Evolutionary conservation across 352 stramenopile genomes (phyloP), one percentile per base, ranked within the genome.

Genomic region (Phytophthora fragariae): DNA sequence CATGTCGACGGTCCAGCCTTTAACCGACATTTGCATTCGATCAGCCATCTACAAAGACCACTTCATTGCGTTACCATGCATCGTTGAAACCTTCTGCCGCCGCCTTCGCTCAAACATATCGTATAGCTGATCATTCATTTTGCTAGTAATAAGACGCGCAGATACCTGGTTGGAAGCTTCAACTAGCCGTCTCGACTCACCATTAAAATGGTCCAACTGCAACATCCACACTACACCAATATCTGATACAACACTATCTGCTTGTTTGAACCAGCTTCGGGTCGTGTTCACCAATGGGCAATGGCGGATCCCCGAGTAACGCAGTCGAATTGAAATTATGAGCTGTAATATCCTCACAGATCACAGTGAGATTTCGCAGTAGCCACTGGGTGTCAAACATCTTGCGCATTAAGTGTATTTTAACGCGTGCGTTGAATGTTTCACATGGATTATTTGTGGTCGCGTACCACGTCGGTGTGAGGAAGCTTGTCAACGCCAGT

Each of bases 341-440:
- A 10, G 62, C 54, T 10, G 39, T 69, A 11, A 56, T 53, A 47
- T 57, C 62, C 29, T 69, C 62, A 19, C 7, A 33, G 8, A 61
- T 57, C 24, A 27, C 11, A 63, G 37, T 8, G 49, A 54, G 5
- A 12, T 55, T 68, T n/a, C 33, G 31, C 4, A 60, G 33, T 8
- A 68, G 35, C 0, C 61, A 33, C 12, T 27, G 35, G 1, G 50
- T 68, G 21, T 68, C 49, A 37, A 68, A 68, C 61, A 60, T 54
- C 21, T 60, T 69, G 1, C 39, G 19, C 61, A 68, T 61, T 3
- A 60, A 27, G 46, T 61, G 61, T 6, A 21, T 21, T 35, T 68
- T 68, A 7, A 60, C 49, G 3, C 44, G 57, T 47, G 58, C 41
- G 17, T 49, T 68, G 35, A 68, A 68, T 2, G 50, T 60, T 68